Conservation (phyloP, 495 filamentous ascomycete species). For the Trichoderma reesei region DNA sequence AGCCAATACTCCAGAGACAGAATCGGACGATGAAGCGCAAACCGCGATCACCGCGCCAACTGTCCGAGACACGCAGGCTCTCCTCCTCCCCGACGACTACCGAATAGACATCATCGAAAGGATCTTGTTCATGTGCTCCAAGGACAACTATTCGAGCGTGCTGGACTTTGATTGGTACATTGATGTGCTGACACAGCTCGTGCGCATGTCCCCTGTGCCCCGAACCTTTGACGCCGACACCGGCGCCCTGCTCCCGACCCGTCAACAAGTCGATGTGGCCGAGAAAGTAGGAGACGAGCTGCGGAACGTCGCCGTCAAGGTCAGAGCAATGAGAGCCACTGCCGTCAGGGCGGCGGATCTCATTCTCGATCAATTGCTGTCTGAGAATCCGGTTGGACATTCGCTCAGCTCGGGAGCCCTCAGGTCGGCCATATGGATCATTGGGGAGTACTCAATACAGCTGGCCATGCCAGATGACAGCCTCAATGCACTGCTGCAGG, state of each 20-base stretch:
- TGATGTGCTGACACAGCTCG: slow-evolving; percentile 68
- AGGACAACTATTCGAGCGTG: slow-evolving; percentile 75
- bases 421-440: slow-evolving; percentile 67
- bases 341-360: slow-evolving; percentile 79
- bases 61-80: slow-evolving; percentile 25
- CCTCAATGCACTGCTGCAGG: slow-evolving; percentile 63
- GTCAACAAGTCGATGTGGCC: slow-evolving; percentile 41
- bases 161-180: slow-evolving; percentile 97
- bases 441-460: slow-evolving; percentile 71
- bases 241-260: background rate
- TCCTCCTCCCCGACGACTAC: slow-evolving; percentile 70
- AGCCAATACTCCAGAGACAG: slow-evolving; percentile 36
- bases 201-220: slow-evolving; percentile 50
- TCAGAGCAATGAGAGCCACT: slow-evolving; percentile 64
- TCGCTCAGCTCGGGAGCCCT: slow-evolving; percentile 48
- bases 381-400: slow-evolving; percentile 31
- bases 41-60: slow-evolving; percentile 28
- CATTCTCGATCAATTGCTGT: slow-evolving; percentile 42
- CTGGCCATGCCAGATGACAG: slow-evolving; percentile 55
- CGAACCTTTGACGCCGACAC: slow-evolving; percentile 24
- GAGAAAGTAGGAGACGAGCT: slow-evolving; percentile 73
- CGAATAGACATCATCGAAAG: slow-evolving; percentile 63
- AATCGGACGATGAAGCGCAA: slow-evolving; percentile 51
- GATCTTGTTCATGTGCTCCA: slow-evolving; percentile 85
- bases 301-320: slow-evolving; percentile 83